These are phyloP conservation scores for Microdochium bolleyi DNA, from an alignment of 2,329 filamentous ascomycete species.

Conservation along the genomic window DNA sequence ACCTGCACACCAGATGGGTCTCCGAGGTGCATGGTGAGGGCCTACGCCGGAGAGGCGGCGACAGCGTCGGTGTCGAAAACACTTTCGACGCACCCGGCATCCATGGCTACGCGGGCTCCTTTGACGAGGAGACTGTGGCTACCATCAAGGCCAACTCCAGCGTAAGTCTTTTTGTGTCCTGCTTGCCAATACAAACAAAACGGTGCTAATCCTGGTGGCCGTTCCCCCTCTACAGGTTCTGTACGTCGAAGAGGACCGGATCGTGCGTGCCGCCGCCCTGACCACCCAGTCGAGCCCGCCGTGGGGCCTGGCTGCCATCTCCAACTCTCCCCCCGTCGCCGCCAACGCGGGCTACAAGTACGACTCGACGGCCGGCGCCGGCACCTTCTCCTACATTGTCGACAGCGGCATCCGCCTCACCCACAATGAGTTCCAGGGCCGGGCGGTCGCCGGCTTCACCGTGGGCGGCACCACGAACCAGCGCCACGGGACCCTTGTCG, in stretches of 20 bases:
- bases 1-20: neutral
- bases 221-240: conserved; percentile 35
- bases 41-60: neutral
- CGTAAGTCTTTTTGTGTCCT: neutral
- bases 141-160: neutral
- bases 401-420: conserved; percentile 28
- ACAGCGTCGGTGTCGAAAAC: neutral
- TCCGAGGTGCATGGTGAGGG: neutral
- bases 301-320: conserved; percentile 15
- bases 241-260: conserved; percentile 1
- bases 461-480: conserved; percentile 3
- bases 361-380: conserved; percentile 6
- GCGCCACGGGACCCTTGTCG: conserved; percentile 12
- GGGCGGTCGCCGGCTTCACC: conserved; percentile 8
- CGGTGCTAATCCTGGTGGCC: conserved; percentile 16
- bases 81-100: neutral
- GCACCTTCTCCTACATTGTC: conserved; percentile 26
- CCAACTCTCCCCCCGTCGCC: conserved; percentile 4
- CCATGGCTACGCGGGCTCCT: conserved; percentile 3
- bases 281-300: conserved; percentile 3
- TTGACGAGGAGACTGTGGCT: conserved; percentile 1
- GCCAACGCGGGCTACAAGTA: conserved; percentile 6
- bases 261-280: neutral
- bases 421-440: conserved; percentile 14
- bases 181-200: neutral